Base-by-base conservation (phyloP, 306 rosid genomes). In the Cucumis melo region DNA sequence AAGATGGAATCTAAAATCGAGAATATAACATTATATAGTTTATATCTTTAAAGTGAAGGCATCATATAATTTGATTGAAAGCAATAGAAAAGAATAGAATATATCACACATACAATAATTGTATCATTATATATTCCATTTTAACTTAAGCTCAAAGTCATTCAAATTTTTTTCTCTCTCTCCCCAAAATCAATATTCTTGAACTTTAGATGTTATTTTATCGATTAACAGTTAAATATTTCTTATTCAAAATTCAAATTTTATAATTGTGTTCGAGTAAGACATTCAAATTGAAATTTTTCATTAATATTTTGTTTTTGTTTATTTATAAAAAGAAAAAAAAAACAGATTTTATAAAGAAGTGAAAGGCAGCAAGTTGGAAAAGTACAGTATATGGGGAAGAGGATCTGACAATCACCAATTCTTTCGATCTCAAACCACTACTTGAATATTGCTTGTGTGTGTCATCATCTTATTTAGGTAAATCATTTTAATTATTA, bases 101-200 rank as follows among this genome's bases (percentile, higher is more conserved):
- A 71, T 71, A 48, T 71, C 60, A 24, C 39, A 71, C 39, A 71
- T 39, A 70, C 23, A 71, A 71, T 71, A 71, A 71, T 71, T 71
- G 42, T 46, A 50, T 38, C 11, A 55, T 32, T 63, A 36, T 34
- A 50, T 71, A 48, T 71, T 71, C 76, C 59, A 71, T 29, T 71
- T 71, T 24, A 71, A 46, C 76, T 46, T 71, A 16, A 17, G 42
- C 59, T 48, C 15, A 71, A 71, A 48, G 24, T 46, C 58, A 50
- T 16, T 24, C 39, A 46, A 41, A 42, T 19, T 42, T 34, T 42
- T 34, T 5, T 34, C 7, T 32, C 36, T 32, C 36, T 27, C 1
- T 27, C 29, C 29, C n/a, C n/a, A n/a, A n/a, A n/a, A n/a, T n/a
- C n/a, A n/a, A n/a, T n/a, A n/a, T n/a, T n/a, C n/a, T n/a, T n/a